These are phyloP conservation scores for Candida krabiensis DNA, from an alignment of 805 yeast species.

Conservation along the genomic window DNA sequence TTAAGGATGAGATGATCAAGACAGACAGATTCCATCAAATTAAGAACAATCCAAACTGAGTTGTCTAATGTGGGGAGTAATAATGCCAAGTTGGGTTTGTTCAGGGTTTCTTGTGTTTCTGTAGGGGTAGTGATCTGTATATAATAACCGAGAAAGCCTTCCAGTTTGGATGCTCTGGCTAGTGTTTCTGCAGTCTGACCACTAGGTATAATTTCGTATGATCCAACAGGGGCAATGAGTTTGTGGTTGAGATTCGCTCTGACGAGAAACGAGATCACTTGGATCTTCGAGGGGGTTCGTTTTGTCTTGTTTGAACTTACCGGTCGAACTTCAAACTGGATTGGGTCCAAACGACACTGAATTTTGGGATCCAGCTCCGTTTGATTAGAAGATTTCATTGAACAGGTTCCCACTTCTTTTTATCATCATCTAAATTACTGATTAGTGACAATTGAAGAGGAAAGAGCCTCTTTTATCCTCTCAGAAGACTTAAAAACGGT, in stretches of 20 bases:
- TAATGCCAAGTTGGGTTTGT: conserved; percentile 1
- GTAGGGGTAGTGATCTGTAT: conserved; percentile 1
- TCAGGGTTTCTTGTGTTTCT: neutral
- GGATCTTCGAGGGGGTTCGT: neutral
- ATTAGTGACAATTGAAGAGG: no score
- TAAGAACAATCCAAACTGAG: conserved; percentile 12
- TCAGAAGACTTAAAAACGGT: no score
- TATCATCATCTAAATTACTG: no score
- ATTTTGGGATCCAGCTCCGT: no score
- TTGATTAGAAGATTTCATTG: no score
- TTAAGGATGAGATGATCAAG: no score
- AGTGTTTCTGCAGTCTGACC: conserved; percentile 1
- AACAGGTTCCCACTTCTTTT: no score
- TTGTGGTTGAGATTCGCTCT: neutral
- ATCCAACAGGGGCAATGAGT: neutral
- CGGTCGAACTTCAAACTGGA: conserved; percentile 3
- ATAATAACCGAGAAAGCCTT: conserved; percentile 9
- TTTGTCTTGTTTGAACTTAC: conserved; percentile 1
- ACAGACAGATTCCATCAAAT: no score
- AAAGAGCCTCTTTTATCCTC: no score
- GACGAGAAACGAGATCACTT: conserved; percentile 8
- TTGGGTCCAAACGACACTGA: no score
- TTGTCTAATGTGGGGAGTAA: conserved; percentile 6
- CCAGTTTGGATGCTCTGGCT: neutral
- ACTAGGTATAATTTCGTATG: conserved; percentile 9